phyloP scores from a whole-genome alignment of 371 early-diverging fungal genomes.

The Nematocida ausubeli region DNA sequence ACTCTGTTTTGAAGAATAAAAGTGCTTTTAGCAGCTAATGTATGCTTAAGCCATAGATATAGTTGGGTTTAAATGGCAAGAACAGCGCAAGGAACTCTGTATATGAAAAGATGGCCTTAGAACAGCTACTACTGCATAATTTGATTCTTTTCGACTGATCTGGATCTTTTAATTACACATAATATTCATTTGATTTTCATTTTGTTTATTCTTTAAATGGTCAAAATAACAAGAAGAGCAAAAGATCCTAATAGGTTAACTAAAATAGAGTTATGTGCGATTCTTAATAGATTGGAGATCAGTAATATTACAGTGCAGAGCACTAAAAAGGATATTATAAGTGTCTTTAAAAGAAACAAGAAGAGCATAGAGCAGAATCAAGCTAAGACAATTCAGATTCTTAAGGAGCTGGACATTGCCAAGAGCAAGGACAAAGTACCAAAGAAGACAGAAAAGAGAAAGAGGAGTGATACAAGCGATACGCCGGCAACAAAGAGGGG shows the following conservation, averaged over 20 bases:
- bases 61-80: no score
- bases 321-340: conserved; percentile 12
- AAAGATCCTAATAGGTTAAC: conserved; percentile 24
- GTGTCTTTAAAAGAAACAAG: conserved; percentile 20
- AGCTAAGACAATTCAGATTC: conserved; percentile 15
- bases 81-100: no score
- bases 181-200: conserved; percentile 21
- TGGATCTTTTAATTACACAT: neutral
- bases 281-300: neutral
- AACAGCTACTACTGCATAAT: no score
- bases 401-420: conserved; percentile 32
- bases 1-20: no score
- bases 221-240: conserved; percentile 1
- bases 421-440: conserved; percentile 25
- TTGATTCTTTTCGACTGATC: neutral
- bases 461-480: no score
- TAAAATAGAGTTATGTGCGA: conserved; percentile 17
- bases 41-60: no score
- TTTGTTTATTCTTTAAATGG: conserved; percentile 24
- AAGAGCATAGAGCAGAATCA: conserved; percentile 15
- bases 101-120: no score
- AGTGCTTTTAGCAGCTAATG: no score
- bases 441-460: conserved; percentile 12
- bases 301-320: neutral
- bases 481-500: conserved; percentile 1